Percentiles rank a stretch among this genome's conserved stretches.
phyloP scores from a whole-genome alignment of 192 early-diverging fungal genomes.

The Spizellomyces sp. region DNA sequence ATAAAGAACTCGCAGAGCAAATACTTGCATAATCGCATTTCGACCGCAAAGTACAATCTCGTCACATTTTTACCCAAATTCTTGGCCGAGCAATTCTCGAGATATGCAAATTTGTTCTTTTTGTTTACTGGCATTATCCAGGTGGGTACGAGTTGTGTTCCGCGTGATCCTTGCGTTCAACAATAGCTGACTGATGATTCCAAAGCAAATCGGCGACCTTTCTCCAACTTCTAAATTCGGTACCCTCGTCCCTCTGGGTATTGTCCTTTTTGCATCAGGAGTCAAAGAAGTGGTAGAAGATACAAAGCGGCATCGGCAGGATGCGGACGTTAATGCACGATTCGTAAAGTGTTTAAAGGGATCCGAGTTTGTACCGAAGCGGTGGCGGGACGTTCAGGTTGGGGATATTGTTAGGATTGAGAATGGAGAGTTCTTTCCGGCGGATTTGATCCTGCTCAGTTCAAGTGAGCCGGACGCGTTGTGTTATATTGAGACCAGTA shows the following conservation, averaged over 20 bases:
- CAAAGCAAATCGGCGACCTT: conserved; percentile 85
- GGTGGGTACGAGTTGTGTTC: conserved; percentile 1
- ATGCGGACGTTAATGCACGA: conserved; percentile 50
- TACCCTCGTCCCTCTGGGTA: conserved; percentile 78
- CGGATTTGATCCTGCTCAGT: conserved; percentile 89
- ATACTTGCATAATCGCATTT: conserved; percentile 88
- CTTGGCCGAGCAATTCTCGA: conserved; percentile 90
- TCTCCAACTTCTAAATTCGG: conserved; percentile 92
- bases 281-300: conserved; percentile 95
- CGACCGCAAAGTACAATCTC: conserved; percentile 91
- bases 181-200: neutral
- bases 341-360: conserved; percentile 44
- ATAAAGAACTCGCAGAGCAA: conserved; percentile 74
- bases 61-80: conserved; percentile 92
- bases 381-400: conserved; percentile 82
- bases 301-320: conserved; percentile 46
- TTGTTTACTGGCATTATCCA: conserved; percentile 88
- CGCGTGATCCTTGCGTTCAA: neutral
- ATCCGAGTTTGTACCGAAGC: conserved; percentile 68
- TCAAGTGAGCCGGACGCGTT: conserved; percentile 94
- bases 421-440: conserved; percentile 86
- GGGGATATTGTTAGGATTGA: conserved; percentile 93
- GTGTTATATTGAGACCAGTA: conserved; percentile 98
- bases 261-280: conserved; percentile 88
- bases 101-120: conserved; percentile 98